Conservation (phyloP, 768 basidiomycete genomes). For the Megacollybia marginata region DNA sequence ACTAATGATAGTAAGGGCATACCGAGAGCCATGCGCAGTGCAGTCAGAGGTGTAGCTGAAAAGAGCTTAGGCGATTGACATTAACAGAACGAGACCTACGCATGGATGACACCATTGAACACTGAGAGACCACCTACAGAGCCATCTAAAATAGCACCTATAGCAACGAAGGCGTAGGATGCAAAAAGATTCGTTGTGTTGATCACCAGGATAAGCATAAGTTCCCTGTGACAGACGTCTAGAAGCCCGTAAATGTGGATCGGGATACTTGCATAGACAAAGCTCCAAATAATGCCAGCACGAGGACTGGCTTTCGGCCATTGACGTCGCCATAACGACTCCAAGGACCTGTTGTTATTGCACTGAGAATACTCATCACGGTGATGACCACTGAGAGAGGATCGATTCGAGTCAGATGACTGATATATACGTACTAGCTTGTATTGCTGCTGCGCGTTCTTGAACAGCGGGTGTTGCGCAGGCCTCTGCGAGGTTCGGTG, state of each 20-base stretch:
- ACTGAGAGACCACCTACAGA: slow-evolving; percentile 63
- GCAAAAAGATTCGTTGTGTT: slow-evolving; percentile 39
- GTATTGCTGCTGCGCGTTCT: no score
- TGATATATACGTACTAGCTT: no score
- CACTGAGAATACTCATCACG: slow-evolving; percentile 71
- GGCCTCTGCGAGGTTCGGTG: no score
- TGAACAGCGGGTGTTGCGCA: no score
- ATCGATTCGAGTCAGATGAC: no score
- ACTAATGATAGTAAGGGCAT: slow-evolving; percentile 3
- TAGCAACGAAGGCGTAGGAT: slow-evolving; percentile 57
- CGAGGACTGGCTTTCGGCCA: slow-evolving; percentile 72
- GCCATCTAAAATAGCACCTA: slow-evolving; percentile 77
- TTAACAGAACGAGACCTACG: slow-evolving; percentile 28
- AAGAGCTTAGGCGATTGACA: background rate
- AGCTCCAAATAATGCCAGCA: slow-evolving; percentile 58
- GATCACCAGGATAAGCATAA: slow-evolving; percentile 74
- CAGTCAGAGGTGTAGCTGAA: slow-evolving; percentile 48
- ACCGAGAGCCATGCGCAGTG: slow-evolving; percentile 43
- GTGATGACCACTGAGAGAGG: slow-evolving; percentile 51
- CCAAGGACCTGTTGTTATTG: slow-evolving; percentile 84
- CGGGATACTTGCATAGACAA: slow-evolving; percentile 55
- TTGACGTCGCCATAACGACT: slow-evolving; percentile 68
- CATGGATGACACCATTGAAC: slow-evolving; percentile 60
- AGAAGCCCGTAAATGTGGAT: slow-evolving; percentile 1
- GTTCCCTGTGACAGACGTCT: slow-evolving; percentile 45